Evolutionary conservation across 768 basidiomycete genomes (phyloP).

Genomic region (Tephrocybe rancida): DNA sequence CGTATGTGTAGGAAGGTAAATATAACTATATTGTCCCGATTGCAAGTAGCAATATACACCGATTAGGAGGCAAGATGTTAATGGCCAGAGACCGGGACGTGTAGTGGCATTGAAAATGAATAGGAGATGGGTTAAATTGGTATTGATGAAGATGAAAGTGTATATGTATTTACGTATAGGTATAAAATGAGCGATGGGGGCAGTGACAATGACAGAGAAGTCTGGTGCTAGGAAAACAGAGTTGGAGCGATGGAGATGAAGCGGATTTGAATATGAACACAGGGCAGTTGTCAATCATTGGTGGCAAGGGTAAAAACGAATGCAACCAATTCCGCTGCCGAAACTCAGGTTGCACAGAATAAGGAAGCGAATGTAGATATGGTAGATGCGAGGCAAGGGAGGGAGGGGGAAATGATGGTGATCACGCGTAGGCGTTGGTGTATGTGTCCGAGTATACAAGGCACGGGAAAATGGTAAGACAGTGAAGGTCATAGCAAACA

Average conservation of each 20-base stretch:
- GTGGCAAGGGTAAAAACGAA: neutral
- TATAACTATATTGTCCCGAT: too few species aligned
- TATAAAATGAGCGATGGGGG: neutral
- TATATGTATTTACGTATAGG: neutral
- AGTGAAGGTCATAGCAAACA: neutral
- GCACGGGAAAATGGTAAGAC: neutral
- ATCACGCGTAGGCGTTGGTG: neutral
- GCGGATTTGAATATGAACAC: neutral
- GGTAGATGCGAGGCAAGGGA: neutral
- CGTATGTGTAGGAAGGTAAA: too few species aligned
- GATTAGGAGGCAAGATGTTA: neutral
- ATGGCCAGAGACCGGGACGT: neutral
- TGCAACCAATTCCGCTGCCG: neutral
- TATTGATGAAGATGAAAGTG: neutral
- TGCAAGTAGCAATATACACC: neutral
- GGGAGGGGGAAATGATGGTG: neutral
- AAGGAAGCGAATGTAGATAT: neutral
- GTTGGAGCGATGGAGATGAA: neutral
- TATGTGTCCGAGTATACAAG: constrained; percentile 2
- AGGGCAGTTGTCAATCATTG: neutral
- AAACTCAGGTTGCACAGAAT: neutral
- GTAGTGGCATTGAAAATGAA: neutral
- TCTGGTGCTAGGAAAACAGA: neutral
- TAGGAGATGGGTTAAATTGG: neutral
- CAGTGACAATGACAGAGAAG: neutral